These are phyloP conservation scores for Pseudocercospora crystallina DNA, from an alignment of 2,329 filamentous ascomycete species.

Conservation along the genomic window DNA sequence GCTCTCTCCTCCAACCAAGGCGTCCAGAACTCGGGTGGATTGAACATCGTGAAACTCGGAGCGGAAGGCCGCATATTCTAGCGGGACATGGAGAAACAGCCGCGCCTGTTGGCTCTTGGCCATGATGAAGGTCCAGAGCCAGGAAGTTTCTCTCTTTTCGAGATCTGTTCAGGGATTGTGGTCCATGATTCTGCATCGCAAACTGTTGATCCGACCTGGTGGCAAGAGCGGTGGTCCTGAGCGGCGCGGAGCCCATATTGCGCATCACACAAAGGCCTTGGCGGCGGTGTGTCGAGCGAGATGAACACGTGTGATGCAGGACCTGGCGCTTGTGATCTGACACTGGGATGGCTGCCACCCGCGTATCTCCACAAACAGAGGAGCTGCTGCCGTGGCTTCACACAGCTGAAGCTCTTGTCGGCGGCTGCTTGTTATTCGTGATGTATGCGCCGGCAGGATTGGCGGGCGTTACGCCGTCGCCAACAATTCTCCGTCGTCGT, in stretches of 20 bases:
- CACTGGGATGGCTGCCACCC: constrained; percentile 1
- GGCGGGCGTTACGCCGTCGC: background rate
- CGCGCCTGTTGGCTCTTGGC: background rate
- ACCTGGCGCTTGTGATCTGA: background rate
- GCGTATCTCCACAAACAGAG: constrained; percentile 1
- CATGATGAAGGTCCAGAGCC: background rate
- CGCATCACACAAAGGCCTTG: background rate
- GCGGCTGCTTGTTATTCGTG: background rate
- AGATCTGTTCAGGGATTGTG: background rate
- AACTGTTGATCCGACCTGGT: constrained; percentile 3
- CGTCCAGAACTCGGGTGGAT: background rate
- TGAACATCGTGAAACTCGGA: background rate
- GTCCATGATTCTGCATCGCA: constrained; percentile 2
- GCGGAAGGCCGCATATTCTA: background rate
- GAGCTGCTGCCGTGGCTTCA: background rate
- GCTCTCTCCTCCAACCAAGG: background rate
- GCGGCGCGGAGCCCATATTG: background rate
- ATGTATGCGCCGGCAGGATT: background rate
- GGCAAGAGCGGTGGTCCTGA: background rate
- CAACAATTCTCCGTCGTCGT: background rate
- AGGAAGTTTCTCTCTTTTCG: background rate
- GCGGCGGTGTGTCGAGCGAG: background rate
- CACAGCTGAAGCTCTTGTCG: background rate
- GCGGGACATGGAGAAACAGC: background rate
- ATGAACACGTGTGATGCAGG: constrained; percentile 5